These are phyloP conservation scores for Nitzschia sp. DNA, from an alignment of 108 stramenopile species.

Conservation along the genomic window DNA sequence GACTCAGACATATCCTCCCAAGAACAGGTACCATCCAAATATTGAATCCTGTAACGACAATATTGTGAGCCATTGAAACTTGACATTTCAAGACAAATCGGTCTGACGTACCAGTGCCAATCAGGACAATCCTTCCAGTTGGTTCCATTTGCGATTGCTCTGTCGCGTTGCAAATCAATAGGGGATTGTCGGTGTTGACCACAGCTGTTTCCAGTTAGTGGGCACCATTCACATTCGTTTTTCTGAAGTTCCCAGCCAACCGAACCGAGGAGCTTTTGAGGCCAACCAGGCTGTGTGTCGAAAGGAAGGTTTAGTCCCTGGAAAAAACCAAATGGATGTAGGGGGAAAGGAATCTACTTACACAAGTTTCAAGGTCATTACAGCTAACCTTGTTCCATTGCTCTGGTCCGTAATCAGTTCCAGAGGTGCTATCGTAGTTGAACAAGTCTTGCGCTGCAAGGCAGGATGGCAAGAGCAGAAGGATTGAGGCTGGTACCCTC, in stretches of 20 bases:
- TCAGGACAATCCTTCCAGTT: constrained; percentile 42
- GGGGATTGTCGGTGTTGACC: constrained; percentile 53
- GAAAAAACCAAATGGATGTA: not conserved
- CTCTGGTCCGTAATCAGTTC: constrained; percentile 45
- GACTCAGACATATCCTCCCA: constrained; percentile 42
- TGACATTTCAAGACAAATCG: not conserved
- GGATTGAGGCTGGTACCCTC: not conserved
- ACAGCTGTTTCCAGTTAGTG: constrained; percentile 29
- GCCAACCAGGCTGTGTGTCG: constrained; percentile 46
- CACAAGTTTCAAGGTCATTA: constrained; percentile 40
- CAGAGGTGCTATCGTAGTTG: constrained; percentile 34
- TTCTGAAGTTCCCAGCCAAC: constrained; percentile 32
- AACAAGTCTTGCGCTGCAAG: constrained; percentile 29
- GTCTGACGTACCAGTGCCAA: constrained; percentile 37
- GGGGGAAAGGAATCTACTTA: constrained; percentile 15
- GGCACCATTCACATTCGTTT: constrained; percentile 49
- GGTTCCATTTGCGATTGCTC: constrained; percentile 25
- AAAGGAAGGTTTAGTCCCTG: not conserved
- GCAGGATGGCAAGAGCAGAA: not conserved
- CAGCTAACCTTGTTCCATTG: constrained; percentile 53
- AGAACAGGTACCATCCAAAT: constrained; percentile 34
- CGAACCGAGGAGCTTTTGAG: constrained; percentile 30
- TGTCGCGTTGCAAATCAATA: constrained; percentile 61
- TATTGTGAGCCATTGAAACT: not conserved
- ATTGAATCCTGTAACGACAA: constrained; percentile 34